Conservation (phyloP, 495 filamentous ascomycete species). For the Penicillium angulare region DNA sequence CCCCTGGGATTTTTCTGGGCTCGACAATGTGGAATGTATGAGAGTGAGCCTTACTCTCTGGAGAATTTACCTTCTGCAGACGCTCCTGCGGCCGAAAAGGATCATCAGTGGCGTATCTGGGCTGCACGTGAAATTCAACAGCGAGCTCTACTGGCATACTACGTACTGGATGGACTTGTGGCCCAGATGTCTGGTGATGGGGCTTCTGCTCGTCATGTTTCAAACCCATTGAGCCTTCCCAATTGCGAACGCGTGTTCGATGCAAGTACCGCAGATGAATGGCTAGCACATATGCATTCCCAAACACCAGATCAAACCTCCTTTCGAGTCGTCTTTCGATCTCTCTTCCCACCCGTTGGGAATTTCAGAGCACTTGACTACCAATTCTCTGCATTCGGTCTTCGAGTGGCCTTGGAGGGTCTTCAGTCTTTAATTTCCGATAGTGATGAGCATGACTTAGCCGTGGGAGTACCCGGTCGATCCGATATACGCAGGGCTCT, state of each 20-base stretch:
- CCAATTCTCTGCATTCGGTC: conserved; percentile 41
- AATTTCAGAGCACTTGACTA: conserved; percentile 35
- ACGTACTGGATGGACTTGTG: conserved; percentile 48
- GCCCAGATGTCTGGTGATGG: conserved; percentile 47
- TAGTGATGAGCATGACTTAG: conserved; percentile 36
- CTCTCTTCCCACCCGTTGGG: conserved; percentile 36
- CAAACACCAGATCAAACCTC: conserved; percentile 33
- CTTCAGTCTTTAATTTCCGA: conserved; percentile 47
- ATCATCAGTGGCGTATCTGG: conserved; percentile 45
- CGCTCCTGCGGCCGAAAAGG: conserved; percentile 35
- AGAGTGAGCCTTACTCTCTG: conserved; percentile 36
- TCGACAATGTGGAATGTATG: conserved; percentile 45
- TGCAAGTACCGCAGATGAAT: conserved; percentile 42
- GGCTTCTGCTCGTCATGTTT: conserved; percentile 42
- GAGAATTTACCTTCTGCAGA: conserved; percentile 35
- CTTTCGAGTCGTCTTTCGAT: conserved; percentile 42
- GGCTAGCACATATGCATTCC: conserved; percentile 36
- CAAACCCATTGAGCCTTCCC: conserved; percentile 41
- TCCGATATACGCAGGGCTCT: conserved; percentile 41
- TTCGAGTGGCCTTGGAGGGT: conserved; percentile 46
- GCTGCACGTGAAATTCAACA: conserved; percentile 47
- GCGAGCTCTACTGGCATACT: conserved; percentile 46
- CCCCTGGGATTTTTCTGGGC: conserved; percentile 51
- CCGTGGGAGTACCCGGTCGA: conserved; percentile 41
- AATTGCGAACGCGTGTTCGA: conserved; percentile 44